phyloP scores from a whole-genome alignment of 2,329 filamentous ascomycete species.

The Fusarium vanettenii region DNA sequence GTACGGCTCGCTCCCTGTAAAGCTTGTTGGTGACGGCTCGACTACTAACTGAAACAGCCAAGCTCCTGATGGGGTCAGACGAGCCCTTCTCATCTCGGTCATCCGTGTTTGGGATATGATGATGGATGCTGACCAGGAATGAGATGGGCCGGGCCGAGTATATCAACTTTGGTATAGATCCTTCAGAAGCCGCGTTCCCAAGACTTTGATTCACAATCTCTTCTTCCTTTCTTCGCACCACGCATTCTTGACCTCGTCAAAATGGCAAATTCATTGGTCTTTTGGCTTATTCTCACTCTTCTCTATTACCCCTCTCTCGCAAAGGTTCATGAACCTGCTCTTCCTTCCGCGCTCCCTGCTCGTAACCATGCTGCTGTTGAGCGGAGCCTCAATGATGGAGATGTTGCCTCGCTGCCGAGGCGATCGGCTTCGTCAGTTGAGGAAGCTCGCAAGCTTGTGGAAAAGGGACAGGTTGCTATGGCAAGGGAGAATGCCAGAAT shows the following conservation, averaged over 20 bases:
- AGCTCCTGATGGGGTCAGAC: too few species aligned
- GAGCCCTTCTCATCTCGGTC: not conserved
- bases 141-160: too few species aligned
- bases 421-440: conserved; percentile 1
- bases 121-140: too few species aligned
- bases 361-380: not conserved
- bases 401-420: not conserved
- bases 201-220: too few species aligned
- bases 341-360: not conserved
- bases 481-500: not conserved
- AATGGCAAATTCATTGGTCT: not conserved
- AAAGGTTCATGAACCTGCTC: not conserved
- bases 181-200: too few species aligned
- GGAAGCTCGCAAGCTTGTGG: conserved; percentile 6
- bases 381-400: too few species aligned
- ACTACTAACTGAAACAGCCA: too few species aligned
- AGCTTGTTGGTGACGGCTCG: too few species aligned
- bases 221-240: too few species aligned
- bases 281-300: not conserved
- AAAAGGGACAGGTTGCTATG: conserved; percentile 9
- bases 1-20: too few species aligned
- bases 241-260: not conserved
- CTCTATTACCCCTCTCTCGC: not conserved
- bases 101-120: too few species aligned
- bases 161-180: too few species aligned